phyloP scores from a whole-genome alignment of 306 rosid genomes.

The Medicago ruthenica region DNA sequence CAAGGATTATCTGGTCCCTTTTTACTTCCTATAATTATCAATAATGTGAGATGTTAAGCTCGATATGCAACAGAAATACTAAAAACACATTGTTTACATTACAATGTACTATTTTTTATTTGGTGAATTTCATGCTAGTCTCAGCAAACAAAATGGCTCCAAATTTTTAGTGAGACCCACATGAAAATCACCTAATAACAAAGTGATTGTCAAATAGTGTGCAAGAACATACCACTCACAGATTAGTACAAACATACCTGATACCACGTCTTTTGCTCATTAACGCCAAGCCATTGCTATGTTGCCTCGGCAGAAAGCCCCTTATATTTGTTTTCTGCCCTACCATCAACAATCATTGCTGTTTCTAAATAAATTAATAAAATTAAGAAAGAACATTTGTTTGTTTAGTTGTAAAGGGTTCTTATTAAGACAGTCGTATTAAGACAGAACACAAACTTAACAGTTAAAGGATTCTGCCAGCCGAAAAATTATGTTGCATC shows the following conservation, averaged over 20 bases:
- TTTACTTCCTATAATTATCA: conserved; percentile 18
- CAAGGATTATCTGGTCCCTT: conserved; percentile 23
- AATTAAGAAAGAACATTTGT: conserved; percentile 14
- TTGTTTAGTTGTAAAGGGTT: background rate
- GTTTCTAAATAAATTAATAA: conserved; percentile 39
- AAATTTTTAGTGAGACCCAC: background rate
- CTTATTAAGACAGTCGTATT: background rate
- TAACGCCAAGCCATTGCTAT: conserved; percentile 40
- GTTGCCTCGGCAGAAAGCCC: conserved; percentile 46
- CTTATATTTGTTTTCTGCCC: conserved; percentile 76
- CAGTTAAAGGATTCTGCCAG: conserved; percentile 4
- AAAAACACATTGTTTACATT: conserved; percentile 1
- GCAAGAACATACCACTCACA: conserved; percentile 9
- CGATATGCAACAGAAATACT: background rate
- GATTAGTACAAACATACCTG: background rate
- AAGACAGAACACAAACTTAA: conserved; percentile 24
- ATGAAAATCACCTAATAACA: background rate
- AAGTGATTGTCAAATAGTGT: background rate
- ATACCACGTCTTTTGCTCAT: conserved; percentile 30
- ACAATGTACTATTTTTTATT: background rate
- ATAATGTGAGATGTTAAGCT: conserved; percentile 13
- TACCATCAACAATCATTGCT: conserved; percentile 46
- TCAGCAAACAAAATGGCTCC: background rate
- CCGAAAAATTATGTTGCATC: background rate
- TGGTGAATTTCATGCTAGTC: background rate